Base-by-base conservation (phyloP, 495 filamentous ascomycete genomes). In the Talaromyces nanjingensis region DNA sequence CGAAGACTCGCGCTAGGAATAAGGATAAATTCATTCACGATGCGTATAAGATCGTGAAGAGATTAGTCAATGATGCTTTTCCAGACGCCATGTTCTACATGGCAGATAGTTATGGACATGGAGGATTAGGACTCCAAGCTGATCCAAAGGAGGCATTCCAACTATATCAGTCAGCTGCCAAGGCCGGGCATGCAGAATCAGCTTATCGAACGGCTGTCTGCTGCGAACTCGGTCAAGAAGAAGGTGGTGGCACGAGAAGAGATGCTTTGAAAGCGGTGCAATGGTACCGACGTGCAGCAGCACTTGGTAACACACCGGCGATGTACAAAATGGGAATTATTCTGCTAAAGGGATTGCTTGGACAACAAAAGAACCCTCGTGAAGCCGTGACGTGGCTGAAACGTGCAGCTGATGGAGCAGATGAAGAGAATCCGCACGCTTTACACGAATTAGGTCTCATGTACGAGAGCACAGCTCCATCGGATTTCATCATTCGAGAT, bases 261-360 rank as follows among this genome's bases (percentile, higher is more conserved):
- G 94, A 98, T 72, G 90, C 91, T 3, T 74, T 91, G 67, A 97
- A 97, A 77, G 92, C 94, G 8, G 91, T 98, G 31, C 92, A 97
- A 70, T 98, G 94, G 94, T 98, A 98, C 72, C 92, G 92, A 72
- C 91, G 92, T 20, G 91, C 93, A 12, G 92, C 94, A 1, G 85
- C 89, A 6, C 80, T 97, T 5, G 94, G 94, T 12, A 93, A 98
- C 69, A 89, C 90, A 0, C 88, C 92, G 0, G 94, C 93, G 25
- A 96, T 96, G 92, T 98, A 97, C 77, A 98, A 98, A 74, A 88
- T 98, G 75, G 94, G 94, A 60, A 93, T 96, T 86, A 96, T 98
- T 69, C 79, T 90, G 66, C 81, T 97, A 29, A 97, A 97, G 73
- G 93, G 93, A 22, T 83, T 97, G n/a, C 85, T 98, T 14, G 93